Percentiles rank a stretch among this genome's conserved stretches.
phyloP scores from a whole-genome alignment of 176 grass and related monocot genomes.

The Neostapfia colusana region DNA sequence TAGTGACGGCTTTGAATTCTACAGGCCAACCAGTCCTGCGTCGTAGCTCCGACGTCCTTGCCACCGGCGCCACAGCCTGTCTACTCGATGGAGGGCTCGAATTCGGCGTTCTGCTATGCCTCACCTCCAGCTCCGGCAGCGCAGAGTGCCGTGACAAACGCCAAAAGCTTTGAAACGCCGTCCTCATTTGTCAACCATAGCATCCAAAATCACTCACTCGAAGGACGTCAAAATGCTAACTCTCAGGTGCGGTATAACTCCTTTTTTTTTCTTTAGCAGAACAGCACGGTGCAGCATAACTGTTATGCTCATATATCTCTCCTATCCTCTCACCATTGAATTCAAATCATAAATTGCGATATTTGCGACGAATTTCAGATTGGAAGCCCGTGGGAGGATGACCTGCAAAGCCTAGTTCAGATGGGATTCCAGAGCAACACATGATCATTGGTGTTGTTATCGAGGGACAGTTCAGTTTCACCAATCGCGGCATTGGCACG shows the following conservation, averaged over 20 bases:
- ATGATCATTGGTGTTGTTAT: no score
- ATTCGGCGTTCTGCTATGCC: slow-evolving; percentile 35
- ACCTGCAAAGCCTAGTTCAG: no score
- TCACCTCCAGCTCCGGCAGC: slow-evolving; percentile 30
- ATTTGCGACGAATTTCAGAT: neutral
- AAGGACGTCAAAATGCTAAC: slow-evolving; percentile 36
- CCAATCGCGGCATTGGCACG: no score
- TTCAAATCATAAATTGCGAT: neutral
- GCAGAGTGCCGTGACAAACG: slow-evolving; percentile 13
- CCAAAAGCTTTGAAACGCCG: neutral
- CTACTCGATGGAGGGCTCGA: slow-evolving; percentile 32
- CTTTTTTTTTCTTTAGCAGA: no score
- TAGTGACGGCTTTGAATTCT: neutral
- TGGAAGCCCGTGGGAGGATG: no score
- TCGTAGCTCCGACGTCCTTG: neutral
- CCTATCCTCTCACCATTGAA: neutral
- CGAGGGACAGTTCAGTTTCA: no score
- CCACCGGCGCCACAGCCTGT: slow-evolving; percentile 21
- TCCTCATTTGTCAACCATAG: slow-evolving; percentile 5
- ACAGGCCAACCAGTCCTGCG: slow-evolving; percentile 30
- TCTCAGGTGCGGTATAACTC: no score
- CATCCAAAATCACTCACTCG: slow-evolving; percentile 12
- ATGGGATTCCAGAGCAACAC: no score
- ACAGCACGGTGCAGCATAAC: slow-evolving; percentile 35
- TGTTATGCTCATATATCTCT: neutral